phyloP scores from a whole-genome alignment of 2,329 filamentous ascomycete species.

The Ampelomyces quisqualis region DNA sequence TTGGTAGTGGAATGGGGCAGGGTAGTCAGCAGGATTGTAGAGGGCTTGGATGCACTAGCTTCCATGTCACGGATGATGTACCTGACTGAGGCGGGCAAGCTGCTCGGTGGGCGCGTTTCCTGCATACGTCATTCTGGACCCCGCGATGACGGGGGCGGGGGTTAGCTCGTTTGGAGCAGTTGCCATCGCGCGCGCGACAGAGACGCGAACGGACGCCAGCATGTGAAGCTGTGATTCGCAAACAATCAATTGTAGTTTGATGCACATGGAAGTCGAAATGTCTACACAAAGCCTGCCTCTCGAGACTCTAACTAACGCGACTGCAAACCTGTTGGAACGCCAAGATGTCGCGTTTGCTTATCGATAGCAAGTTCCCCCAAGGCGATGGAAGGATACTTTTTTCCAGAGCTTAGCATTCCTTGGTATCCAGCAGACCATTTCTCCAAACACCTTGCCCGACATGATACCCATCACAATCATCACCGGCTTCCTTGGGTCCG shows the following conservation, averaged over 20 bases:
- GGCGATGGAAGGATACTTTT: too few relatives aligned
- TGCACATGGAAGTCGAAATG: too few relatives aligned
- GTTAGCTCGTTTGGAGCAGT: constrained; percentile 1
- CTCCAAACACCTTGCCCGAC: background rate
- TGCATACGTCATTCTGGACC: constrained; percentile 12
- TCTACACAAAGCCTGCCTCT: too few relatives aligned
- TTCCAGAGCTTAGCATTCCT: too few relatives aligned
- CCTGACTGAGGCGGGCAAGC: constrained; percentile 4
- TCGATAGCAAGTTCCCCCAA: too few relatives aligned
- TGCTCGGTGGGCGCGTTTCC: background rate
- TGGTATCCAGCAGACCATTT: too few relatives aligned
- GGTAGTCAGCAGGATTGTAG: constrained; percentile 7
- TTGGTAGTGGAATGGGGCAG: constrained; percentile 2
- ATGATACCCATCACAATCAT: constrained; percentile 86
- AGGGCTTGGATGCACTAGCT: constrained; percentile 2
- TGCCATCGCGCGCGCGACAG: constrained; percentile 7
- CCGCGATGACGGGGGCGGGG: constrained; percentile 5
- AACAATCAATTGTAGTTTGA: too few relatives aligned
- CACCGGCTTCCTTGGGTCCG: constrained; percentile 92
- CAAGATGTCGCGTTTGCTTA: constrained; percentile 7
- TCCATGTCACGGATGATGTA: constrained; percentile 8
- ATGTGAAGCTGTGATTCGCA: too few relatives aligned
- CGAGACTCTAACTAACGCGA: too few relatives aligned
- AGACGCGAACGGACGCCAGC: too few relatives aligned
- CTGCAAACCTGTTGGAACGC: too few relatives aligned